These are phyloP conservation scores for Pezicula neosporulosa DNA, from an alignment of 2,329 filamentous ascomycete species.

Conservation along the genomic window DNA sequence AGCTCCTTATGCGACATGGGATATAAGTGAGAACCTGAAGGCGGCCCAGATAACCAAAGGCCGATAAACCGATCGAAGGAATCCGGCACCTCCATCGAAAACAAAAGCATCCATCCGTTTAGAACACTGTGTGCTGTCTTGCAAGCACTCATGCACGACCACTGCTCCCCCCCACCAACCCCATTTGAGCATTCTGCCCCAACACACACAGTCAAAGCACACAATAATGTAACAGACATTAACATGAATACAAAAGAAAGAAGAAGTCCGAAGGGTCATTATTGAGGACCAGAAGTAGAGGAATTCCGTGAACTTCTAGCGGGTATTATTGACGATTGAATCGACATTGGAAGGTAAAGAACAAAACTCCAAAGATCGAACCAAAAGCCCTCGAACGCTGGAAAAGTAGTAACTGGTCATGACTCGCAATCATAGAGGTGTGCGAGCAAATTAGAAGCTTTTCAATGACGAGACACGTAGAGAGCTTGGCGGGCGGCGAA, in stretches of 20 bases:
- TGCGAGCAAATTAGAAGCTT: constrained; percentile 17
- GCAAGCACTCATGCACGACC: constrained; percentile 15
- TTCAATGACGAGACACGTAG: constrained; percentile 11
- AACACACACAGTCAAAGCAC: constrained; percentile 2
- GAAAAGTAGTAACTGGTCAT: constrained; percentile 20
- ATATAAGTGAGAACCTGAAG: constrained; percentile 10
- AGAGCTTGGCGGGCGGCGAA: constrained; percentile 10
- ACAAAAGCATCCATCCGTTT: constrained; percentile 22
- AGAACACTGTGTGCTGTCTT: constrained; percentile 20
- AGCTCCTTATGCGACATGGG: constrained; percentile 17
- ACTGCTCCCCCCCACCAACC: constrained; percentile 17
- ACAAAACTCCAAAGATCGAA: constrained; percentile 14
- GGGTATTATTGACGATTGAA: constrained; percentile 17
- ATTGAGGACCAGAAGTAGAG: constrained; percentile 16
- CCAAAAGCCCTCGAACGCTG: constrained; percentile 9
- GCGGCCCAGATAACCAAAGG: constrained; percentile 21
- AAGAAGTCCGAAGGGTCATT: constrained; percentile 15
- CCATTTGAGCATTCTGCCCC: constrained; percentile 8
- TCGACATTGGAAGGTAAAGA: constrained; percentile 18
- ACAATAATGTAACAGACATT: constrained; percentile 29
- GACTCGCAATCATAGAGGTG: constrained; percentile 15
- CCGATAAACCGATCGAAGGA: constrained; percentile 20
- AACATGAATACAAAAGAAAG: constrained; percentile 29
- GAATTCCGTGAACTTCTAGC: constrained; percentile 10
- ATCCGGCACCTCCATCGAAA: constrained; percentile 21